These are phyloP conservation scores for Candida anglica DNA, from an alignment of 805 yeast species.

Conservation along the genomic window DNA sequence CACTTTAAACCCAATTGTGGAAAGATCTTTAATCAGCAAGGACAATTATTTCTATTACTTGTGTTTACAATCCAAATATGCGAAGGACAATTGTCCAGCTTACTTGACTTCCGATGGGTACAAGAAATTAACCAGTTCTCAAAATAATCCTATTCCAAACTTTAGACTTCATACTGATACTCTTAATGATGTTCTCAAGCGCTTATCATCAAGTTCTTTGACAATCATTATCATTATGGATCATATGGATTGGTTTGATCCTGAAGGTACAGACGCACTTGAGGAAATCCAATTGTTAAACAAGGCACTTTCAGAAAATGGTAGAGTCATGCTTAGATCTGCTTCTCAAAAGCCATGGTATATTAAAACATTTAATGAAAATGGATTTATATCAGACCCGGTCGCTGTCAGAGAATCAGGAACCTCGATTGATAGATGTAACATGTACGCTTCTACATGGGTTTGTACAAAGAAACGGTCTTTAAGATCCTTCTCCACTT, in stretches of 20 bases:
- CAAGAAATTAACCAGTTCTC: conserved; percentile 42
- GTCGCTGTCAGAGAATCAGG: conserved; percentile 67
- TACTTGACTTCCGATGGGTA: conserved; percentile 62
- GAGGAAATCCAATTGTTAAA: conserved; percentile 63
- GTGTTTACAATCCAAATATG: conserved; percentile 58
- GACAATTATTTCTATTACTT: conserved; percentile 81
- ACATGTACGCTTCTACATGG: conserved; percentile 91
- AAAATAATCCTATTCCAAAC: conserved; percentile 54
- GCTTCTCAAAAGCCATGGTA: conserved; percentile 79
- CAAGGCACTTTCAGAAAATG: conserved; percentile 60
- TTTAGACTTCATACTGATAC: conserved; percentile 79
- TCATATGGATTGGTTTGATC: conserved; percentile 90
- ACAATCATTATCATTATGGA: conserved; percentile 84
- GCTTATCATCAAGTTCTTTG: conserved; percentile 58
- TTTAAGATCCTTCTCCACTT: conserved; percentile 3
- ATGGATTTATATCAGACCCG: conserved; percentile 65
- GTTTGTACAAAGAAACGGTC: conserved; percentile 53
- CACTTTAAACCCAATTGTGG: conserved; percentile 73
- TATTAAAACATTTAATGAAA: conserved; percentile 58
- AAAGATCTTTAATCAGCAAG: conserved; percentile 55
- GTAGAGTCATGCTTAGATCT: conserved; percentile 73
- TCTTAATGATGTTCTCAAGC: conserved; percentile 67
- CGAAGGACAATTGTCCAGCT: conserved; percentile 67
- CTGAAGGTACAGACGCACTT: conserved; percentile 57
- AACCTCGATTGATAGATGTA: conserved; percentile 68